phyloP scores from a whole-genome alignment of 331 rosid genomes.

The Saraca asoca region DNA sequence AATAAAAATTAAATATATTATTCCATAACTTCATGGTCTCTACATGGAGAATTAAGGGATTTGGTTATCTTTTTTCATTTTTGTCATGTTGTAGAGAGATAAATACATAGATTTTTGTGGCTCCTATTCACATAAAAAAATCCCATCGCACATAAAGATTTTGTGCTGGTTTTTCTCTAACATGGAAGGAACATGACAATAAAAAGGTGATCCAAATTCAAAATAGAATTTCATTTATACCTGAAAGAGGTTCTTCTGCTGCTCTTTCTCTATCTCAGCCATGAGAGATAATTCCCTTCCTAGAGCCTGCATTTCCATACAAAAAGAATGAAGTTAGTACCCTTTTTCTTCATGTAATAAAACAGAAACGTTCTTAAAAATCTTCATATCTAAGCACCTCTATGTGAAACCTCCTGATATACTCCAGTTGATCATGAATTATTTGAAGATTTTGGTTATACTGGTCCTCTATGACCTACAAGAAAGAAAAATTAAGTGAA shows the following conservation, averaged over 20 bases:
- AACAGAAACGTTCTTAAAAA: background rate
- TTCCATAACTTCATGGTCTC: background rate
- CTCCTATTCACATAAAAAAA: no score
- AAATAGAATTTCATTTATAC: background rate
- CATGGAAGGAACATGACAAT: no score
- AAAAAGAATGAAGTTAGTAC: background rate
- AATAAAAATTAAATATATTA: background rate
- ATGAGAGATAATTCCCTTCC: background rate
- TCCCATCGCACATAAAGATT: no score
- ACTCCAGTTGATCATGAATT: background rate
- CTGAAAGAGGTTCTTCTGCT: background rate
- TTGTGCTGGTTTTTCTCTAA: no score
- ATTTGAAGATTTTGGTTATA: constrained; percentile 19
- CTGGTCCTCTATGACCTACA: constrained; percentile 33
- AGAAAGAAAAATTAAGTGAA: background rate
- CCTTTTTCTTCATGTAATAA: background rate
- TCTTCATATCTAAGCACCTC: constrained; percentile 8
- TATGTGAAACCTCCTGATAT: background rate
- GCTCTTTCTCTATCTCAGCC: constrained; percentile 16
- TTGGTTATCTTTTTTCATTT: no score
- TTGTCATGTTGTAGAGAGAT: no score
- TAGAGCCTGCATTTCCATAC: constrained; percentile 11
- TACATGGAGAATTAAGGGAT: background rate
- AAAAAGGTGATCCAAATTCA: no score
- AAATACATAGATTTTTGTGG: no score